Evolutionary conservation across 306 rosid species (phyloP).

Genomic region (Cucurbita argyrosperma): DNA sequence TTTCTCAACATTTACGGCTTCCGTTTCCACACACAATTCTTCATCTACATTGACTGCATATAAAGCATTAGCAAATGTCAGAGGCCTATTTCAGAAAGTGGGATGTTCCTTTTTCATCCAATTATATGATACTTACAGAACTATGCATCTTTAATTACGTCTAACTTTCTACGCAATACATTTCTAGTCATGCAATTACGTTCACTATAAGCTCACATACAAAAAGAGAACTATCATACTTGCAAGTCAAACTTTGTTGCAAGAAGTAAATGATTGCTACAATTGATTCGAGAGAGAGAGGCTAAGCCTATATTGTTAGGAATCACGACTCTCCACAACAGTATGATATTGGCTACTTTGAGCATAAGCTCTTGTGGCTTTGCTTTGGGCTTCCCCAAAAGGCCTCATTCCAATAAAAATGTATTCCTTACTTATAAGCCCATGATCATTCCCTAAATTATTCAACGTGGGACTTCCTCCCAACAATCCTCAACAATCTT

Average conservation of each 20-base stretch:
- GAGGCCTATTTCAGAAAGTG: neutral
- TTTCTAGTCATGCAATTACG: neutral
- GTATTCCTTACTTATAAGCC: no score
- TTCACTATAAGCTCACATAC: neutral
- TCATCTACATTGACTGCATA: neutral
- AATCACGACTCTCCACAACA: no score
- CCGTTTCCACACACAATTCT: neutral
- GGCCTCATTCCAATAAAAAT: no score
- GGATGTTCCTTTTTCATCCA: neutral
- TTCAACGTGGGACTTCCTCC: no score
- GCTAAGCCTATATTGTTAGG: conserved; percentile 10
- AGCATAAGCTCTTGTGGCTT: no score
- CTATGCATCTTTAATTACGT: neutral
- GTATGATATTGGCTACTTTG: no score
- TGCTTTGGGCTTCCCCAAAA: no score
- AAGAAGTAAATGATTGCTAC: neutral
- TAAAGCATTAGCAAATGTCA: neutral
- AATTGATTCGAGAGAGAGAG: conserved; percentile 15
- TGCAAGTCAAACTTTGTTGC: neutral
- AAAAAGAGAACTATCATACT: neutral
- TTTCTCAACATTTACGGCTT: neutral
- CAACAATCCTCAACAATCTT: no score
- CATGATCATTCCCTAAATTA: no score
- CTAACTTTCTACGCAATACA: neutral
- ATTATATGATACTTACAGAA: neutral